phyloP scores from a whole-genome alignment of 371 early-diverging fungal genomes.

The Rhizopus stolonifer region DNA sequence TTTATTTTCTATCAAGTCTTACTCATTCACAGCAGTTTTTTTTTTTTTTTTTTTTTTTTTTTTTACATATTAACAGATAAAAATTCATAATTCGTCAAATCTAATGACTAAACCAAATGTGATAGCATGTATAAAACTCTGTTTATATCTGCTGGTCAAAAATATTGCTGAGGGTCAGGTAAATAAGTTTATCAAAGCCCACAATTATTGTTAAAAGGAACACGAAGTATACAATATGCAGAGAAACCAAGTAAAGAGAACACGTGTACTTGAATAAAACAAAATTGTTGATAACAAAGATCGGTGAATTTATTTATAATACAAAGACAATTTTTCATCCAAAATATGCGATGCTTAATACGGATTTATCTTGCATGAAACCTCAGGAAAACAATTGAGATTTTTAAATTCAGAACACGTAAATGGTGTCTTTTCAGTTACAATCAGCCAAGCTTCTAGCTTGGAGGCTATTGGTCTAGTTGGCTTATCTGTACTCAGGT shows the following conservation, averaged over 20 bases:
- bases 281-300: slow-evolving; percentile 41
- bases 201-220: slow-evolving; percentile 33
- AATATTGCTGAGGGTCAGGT: slow-evolving; percentile 31
- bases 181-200: slow-evolving; percentile 34
- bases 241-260: not conserved
- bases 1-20: too few relatives aligned
- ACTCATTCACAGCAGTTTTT: not conserved
- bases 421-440: not conserved
- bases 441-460: not conserved
- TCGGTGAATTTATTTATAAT: too few relatives aligned
- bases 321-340: slow-evolving; percentile 47
- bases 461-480: not conserved
- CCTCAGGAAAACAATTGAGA: slow-evolving; percentile 4
- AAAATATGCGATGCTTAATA: slow-evolving; percentile 33
- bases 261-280: not conserved
- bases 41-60: not conserved
- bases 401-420: too few relatives aligned
- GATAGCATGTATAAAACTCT: slow-evolving; percentile 43
- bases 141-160: slow-evolving; percentile 30
- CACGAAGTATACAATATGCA: slow-evolving; percentile 36
- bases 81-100: slow-evolving; percentile 42
- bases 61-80: slow-evolving; percentile 30
- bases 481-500: too few relatives aligned
- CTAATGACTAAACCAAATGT: slow-evolving; percentile 42
- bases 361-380: slow-evolving; percentile 17